A percentile compares a stretch with the other conserved stretches of the same genome.
phyloP scores from a whole-genome alignment of 768 basidiomycete species.

The Amanita pseudoporphyria region DNA sequence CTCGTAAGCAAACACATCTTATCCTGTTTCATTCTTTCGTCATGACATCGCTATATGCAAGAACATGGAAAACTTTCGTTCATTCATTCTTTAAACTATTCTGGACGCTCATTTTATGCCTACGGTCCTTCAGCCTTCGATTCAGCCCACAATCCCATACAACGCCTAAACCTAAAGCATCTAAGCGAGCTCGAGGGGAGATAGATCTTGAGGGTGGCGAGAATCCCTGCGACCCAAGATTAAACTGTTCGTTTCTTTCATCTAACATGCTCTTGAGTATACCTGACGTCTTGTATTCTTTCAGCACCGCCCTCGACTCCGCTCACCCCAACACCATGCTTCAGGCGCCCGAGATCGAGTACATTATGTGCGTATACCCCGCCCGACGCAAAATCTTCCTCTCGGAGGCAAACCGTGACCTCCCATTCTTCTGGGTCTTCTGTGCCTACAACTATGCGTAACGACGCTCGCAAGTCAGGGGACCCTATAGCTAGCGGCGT shows the following conservation, averaged over 20 bases:
- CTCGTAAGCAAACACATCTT: too few relatives aligned
- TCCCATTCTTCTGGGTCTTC: neutral
- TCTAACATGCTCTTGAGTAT: neutral
- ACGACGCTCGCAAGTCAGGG: neutral
- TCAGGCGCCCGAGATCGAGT: slow-evolving; percentile 3
- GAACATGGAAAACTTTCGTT: neutral
- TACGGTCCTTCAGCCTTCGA: slow-evolving; percentile 1
- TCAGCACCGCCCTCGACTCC: neutral
- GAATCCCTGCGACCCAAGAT: neutral
- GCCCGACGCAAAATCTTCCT: neutral
- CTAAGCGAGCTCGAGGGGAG: neutral
- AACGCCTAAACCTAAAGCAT: neutral
- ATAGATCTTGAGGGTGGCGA: slow-evolving; percentile 5
- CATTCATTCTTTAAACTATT: slow-evolving; percentile 4
- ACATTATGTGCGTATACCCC: neutral
- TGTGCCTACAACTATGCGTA: neutral
- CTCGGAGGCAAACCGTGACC: neutral
- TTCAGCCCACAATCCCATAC: neutral
- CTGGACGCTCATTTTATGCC: slow-evolving; percentile 5
- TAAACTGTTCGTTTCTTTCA: neutral
- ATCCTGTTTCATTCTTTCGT: neutral
- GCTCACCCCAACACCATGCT: slow-evolving; percentile 2
- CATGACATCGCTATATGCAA: slow-evolving; percentile 4
- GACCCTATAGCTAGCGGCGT: neutral
- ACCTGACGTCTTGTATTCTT: neutral